Percentiles rank a stretch among this genome's conserved stretches.
phyloP scores from a whole-genome alignment of 148 eudicot genomes.

The Chenopodium formosanum region DNA sequence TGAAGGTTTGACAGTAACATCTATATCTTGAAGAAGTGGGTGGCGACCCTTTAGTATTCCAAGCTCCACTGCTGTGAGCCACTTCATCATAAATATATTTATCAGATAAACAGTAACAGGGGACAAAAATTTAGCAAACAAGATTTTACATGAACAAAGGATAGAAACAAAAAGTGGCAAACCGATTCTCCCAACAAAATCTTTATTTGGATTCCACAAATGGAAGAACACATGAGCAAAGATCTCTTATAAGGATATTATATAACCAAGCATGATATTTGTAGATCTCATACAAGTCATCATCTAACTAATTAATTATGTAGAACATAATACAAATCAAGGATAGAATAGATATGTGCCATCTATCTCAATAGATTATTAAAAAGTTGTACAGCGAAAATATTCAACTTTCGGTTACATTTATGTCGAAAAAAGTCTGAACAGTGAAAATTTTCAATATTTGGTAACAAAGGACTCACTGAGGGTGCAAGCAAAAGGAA shows the following conservation, averaged over 20 bases:
- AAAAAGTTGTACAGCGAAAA: neutral
- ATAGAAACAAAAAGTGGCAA: neutral
- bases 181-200: neutral
- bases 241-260: too few species aligned
- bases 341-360: too few species aligned
- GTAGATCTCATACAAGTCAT: neutral
- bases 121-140: neutral
- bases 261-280: too few species aligned
- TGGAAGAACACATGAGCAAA: too few species aligned
- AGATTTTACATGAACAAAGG: neutral
- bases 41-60: slow-evolving; percentile 95
- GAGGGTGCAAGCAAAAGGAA: too few species aligned
- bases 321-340: neutral
- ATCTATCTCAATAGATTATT: too few species aligned
- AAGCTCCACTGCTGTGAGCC: slow-evolving; percentile 96
- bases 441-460: too few species aligned
- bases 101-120: slow-evolving; percentile 17
- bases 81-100: slow-evolving; percentile 45
- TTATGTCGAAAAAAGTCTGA: too few species aligned
- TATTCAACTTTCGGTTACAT: too few species aligned
- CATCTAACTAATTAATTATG: neutral
- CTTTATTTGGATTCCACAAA: neutral
- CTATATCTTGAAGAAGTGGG: slow-evolving; percentile 82
- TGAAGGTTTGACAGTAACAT: slow-evolving; percentile 75
- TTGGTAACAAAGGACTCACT: too few species aligned